Percentiles rank a stretch among this genome's conserved stretches.
Evolutionary conservation across 148 eudicot species (phyloP).

Genomic region (Rhododendron molle): DNA sequence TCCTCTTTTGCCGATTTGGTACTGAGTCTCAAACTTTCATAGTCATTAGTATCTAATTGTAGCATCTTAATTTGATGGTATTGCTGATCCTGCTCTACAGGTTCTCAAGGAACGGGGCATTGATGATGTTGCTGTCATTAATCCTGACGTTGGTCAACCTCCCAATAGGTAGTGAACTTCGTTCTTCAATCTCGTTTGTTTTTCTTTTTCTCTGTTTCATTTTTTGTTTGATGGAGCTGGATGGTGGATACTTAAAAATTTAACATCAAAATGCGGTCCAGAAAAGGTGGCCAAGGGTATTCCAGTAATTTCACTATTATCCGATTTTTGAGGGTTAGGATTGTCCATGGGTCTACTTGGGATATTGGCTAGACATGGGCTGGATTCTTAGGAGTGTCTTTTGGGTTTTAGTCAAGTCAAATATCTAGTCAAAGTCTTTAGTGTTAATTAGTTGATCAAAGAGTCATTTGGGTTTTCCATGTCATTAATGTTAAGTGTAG

Average conservation of each 20-base stretch:
- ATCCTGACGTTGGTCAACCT: conserved; percentile 35
- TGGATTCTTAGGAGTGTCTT: no score
- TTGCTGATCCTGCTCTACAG: conserved; percentile 26
- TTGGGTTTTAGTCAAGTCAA: no score
- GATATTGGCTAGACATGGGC: no score
- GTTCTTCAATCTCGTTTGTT: neutral
- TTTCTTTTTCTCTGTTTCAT: neutral
- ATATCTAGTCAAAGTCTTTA: no score
- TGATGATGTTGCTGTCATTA: conserved; percentile 42
- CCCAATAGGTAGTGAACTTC: conserved; percentile 41
- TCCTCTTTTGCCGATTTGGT: neutral
- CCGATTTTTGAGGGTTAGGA: no score
- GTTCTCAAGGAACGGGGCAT: conserved; percentile 69
- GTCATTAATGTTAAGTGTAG: no score
- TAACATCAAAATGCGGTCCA: neutral
- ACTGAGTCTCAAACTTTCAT: neutral
- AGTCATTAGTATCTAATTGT: neutral
- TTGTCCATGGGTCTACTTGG: no score
- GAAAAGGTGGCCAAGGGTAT: no score
- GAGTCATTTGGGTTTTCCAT: no score
- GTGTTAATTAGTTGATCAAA: no score
- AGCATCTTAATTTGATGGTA: neutral
- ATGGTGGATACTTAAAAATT: neutral
- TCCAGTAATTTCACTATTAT: no score
- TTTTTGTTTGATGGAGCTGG: neutral